Evolutionary conservation across 768 basidiomycete genomes (phyloP).

Genomic region (Chalciporus sphaerocephalus): DNA sequence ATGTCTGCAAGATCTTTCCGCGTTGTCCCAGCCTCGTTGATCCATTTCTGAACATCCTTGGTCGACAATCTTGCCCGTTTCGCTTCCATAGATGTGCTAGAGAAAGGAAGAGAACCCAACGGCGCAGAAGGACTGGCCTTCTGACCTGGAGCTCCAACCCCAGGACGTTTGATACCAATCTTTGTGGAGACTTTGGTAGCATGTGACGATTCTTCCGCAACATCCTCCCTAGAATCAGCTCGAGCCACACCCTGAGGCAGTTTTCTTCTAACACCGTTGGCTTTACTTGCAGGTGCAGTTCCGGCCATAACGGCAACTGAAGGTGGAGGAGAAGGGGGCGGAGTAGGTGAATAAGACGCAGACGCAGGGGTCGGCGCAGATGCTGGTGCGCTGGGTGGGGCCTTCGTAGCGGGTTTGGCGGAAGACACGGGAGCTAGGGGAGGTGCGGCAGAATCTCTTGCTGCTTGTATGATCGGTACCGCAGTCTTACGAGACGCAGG

Average conservation of each 20-base stretch:
- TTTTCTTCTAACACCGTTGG: constrained; percentile 66
- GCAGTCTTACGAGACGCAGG: constrained; percentile 85
- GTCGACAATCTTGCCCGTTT: constrained; percentile 57
- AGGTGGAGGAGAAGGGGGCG: constrained; percentile 44
- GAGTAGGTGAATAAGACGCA: constrained; percentile 43
- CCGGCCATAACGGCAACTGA: constrained; percentile 29
- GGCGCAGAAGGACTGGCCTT: constrained; percentile 33
- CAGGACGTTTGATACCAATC: constrained; percentile 44
- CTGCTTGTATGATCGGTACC: constrained; percentile 83
- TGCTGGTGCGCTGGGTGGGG: constrained; percentile 16
- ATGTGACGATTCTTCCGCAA: constrained; percentile 31
- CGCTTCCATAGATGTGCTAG: constrained; percentile 33
- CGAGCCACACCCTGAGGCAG: constrained; percentile 56
- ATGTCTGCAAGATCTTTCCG: constrained; percentile 84
- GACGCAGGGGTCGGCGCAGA: constrained; percentile 33
- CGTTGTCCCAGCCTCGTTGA: constrained; percentile 79
- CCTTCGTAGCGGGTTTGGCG: constrained; percentile 27
- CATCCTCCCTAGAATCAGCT: constrained; percentile 43
- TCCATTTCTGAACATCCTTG: constrained; percentile 79
- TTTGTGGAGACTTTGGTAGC: constrained; percentile 34
- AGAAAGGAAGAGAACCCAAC: constrained; percentile 34
- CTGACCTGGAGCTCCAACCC: constrained; percentile 27
- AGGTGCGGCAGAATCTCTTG: constrained; percentile 46
- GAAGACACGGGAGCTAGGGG: constrained; percentile 27
- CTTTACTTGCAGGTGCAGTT: constrained; percentile 37